Evolutionary conservation across 148 eudicot species (phyloP), one percentile per base, ranked within the genome.

Genomic region (Persicaria maculosa): DNA sequence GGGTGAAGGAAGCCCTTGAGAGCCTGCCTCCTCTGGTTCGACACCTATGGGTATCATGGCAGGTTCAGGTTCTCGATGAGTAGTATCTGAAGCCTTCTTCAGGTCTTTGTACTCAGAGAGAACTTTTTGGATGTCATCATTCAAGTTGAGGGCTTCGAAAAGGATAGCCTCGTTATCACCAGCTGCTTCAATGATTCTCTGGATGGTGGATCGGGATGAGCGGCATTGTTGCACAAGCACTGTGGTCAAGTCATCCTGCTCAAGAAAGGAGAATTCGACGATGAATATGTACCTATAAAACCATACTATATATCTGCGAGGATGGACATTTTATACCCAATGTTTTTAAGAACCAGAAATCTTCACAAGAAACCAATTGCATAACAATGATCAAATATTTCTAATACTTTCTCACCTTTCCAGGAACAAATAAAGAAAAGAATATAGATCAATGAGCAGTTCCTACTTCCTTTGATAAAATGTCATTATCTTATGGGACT

Each of bases 151-250:
- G 74, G 98, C 98, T 84, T 95, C 98, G 12, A 91, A 94, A 50
- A 94, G 91, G 50, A 94, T 83, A 54, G 97, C 96, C 84, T 94
- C 98, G 3, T 95, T 84, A 74, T 95, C 98, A 36, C 91, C 96
- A 61, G 90, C 84, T 14, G 91, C 84, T 77, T 86, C 97, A 17
- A 95, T 84, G 76, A 95, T 95, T 79, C 85, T 82, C 86, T 81
- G 89, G 55, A 95, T 84, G 6, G 89, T 88, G 72, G 79, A 77
- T 74, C 87, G 96, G 74, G 96, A 84, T 74, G 86, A 87, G 10
- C 83, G 88, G 69, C 97, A 95, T 82, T 95, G 98, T 17, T 85
- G 91, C 57, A 89, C 90, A 50, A 95, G 88, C 25, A 89, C 92
- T 48, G 80, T 80, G 44, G 97, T 88, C 91, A 95, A 83, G 79